Conservation (phyloP, 768 basidiomycete species). For the Suillus spraguei region DNA sequence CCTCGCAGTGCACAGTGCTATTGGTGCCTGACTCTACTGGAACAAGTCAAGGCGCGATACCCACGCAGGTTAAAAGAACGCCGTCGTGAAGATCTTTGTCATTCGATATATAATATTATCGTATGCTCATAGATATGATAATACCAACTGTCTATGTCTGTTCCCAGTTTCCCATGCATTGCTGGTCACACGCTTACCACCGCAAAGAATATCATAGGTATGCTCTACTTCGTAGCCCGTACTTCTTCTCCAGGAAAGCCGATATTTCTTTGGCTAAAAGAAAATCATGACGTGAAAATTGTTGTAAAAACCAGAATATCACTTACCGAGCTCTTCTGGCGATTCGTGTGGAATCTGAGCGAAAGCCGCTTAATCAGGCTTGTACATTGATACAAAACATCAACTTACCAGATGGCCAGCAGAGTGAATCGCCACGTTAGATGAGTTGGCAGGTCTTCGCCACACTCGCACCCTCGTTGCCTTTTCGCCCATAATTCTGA, state of each 20-base stretch:
- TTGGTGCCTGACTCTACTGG: background rate
- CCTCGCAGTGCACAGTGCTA: background rate
- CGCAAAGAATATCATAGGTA: background rate
- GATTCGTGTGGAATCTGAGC: conserved; percentile 32
- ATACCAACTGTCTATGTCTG: background rate
- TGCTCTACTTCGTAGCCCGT: background rate
- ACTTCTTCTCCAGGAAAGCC: background rate
- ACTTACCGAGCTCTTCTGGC: conserved; percentile 32
- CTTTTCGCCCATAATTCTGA: conserved; percentile 20
- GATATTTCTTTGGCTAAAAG: background rate
- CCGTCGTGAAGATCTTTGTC: background rate
- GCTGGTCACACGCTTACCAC: background rate
- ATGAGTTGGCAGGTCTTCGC: conserved; percentile 32
- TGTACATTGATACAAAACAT: conserved; percentile 8
- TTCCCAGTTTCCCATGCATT: background rate
- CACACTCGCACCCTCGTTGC: conserved; percentile 27
- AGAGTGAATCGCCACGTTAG: conserved; percentile 30
- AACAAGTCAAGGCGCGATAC: background rate
- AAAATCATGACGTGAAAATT: background rate
- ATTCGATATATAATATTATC: background rate
- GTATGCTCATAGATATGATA: background rate
- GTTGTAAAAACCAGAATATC: background rate
- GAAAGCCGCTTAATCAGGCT: background rate
- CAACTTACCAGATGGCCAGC: conserved; percentile 29
- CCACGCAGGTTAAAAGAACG: background rate